Conservation (phyloP, 1,139 yeast species). For the Hemisphaericaspora subhashii region DNA sequence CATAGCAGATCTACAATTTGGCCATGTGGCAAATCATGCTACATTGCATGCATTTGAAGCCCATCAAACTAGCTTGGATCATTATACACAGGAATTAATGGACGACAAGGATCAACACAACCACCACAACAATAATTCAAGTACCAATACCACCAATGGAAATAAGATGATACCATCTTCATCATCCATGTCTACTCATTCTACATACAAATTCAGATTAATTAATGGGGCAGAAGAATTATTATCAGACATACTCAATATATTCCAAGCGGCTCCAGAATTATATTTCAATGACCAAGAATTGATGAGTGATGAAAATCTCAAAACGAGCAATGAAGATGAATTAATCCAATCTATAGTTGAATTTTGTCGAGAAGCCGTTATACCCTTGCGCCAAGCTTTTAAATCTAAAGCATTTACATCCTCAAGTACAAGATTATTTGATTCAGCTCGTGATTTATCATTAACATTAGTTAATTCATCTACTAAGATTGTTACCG, state of each 20-base stretch:
- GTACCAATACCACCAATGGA: neutral
- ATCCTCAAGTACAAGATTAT: constrained; percentile 23
- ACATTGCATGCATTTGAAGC: constrained; percentile 7
- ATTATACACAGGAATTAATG: constrained; percentile 12
- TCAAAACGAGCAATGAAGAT: constrained; percentile 14
- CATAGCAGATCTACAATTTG: constrained; percentile 10
- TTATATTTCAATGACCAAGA: constrained; percentile 33
- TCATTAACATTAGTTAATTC: constrained; percentile 32
- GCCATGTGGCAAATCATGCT: constrained; percentile 4
- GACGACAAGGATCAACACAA: constrained; percentile 2
- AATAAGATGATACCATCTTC: constrained; percentile 4
- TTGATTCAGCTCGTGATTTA: constrained; percentile 38
- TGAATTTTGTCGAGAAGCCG: constrained; percentile 28
- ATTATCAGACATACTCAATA: constrained; percentile 35
- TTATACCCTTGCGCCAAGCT: constrained; percentile 35
- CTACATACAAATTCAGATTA: constrained; percentile 12
- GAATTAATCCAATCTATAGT: constrained; percentile 17
- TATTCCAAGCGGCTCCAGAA: constrained; percentile 36
- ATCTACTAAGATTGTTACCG: constrained; percentile 18
- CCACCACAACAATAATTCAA: neutral
- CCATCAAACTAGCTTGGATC: constrained; percentile 14
- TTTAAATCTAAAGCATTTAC: constrained; percentile 24
- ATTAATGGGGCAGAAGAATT: constrained; percentile 31
- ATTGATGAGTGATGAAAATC: constrained; percentile 23
- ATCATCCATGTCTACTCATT: constrained; percentile 8